phyloP scores from a whole-genome alignment of 345 rosid species.

The Trapa incisa region DNA sequence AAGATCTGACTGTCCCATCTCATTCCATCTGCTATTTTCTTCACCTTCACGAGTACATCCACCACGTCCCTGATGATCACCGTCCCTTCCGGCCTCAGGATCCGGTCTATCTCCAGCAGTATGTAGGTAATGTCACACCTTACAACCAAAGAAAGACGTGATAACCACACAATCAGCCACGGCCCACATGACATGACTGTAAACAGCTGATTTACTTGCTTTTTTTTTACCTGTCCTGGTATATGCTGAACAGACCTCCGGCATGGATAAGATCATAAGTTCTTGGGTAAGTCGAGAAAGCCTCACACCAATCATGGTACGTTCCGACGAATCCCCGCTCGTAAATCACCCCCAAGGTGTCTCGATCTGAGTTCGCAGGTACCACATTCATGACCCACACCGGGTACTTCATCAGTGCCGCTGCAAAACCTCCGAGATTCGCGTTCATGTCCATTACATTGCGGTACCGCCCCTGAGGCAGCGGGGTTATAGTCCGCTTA shows the following conservation, averaged over 20 bases:
- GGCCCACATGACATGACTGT: neutral
- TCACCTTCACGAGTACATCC: conserved; percentile 61
- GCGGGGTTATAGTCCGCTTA: conserved; percentile 38
- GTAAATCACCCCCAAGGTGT: conserved; percentile 67
- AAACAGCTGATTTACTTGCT: neutral
- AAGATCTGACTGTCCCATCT: conserved; percentile 69
- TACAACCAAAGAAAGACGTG: conserved; percentile 4
- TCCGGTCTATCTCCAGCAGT: conserved; percentile 92
- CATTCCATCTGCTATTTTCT: conserved; percentile 67
- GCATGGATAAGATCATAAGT: conserved; percentile 96
- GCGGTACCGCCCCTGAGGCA: conserved; percentile 59
- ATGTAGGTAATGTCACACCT: conserved; percentile 78
- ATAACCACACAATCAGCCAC: conserved; percentile 9
- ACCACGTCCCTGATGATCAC: conserved; percentile 86
- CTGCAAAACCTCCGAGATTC: conserved; percentile 83
- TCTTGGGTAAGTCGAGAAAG: conserved; percentile 92
- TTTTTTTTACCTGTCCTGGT: conserved; percentile 50
- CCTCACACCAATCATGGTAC: conserved; percentile 97
- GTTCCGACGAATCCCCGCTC: conserved; percentile 84
- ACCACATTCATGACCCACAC: conserved; percentile 96
- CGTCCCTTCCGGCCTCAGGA: conserved; percentile 91
- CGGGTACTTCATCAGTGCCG: conserved; percentile 49
- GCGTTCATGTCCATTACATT: conserved; percentile 98
- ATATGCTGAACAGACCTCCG: conserved; percentile 61
- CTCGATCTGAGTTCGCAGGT: conserved; percentile 49